A percentile compares a stretch with the other conserved stretches of the same genome.
Evolutionary conservation across 768 basidiomycete species (phyloP).

Genomic region (Tephrocybe sp.): DNA sequence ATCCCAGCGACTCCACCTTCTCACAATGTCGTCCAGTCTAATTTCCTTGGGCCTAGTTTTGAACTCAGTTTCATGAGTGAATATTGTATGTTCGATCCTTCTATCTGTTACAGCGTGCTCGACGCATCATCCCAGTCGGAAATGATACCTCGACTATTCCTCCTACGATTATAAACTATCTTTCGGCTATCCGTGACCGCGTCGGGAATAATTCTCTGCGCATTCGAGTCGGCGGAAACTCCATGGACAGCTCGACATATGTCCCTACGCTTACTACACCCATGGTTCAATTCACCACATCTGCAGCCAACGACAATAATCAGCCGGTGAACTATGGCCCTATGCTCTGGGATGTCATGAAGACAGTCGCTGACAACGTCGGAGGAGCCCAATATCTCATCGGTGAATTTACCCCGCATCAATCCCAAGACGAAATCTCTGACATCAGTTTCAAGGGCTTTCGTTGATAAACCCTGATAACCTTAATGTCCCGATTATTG

Average conservation of each 20-base stretch:
- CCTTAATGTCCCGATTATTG: slow-evolving; percentile 28
- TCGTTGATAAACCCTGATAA: slow-evolving; percentile 38
- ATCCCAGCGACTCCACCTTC: slow-evolving; percentile 33
- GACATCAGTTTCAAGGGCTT: slow-evolving; percentile 29
- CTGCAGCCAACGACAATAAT: slow-evolving; percentile 36
- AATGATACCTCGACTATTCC: slow-evolving; percentile 51
- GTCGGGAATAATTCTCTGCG: slow-evolving; percentile 42
- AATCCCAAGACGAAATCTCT: not conserved
- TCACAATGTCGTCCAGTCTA: slow-evolving; percentile 39
- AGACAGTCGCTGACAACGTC: slow-evolving; percentile 27
- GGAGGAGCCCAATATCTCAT: slow-evolving; percentile 30
- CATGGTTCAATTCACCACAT: slow-evolving; percentile 37
- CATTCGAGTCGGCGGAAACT: slow-evolving; percentile 49
- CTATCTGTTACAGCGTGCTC: not conserved
- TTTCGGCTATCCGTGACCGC: slow-evolving; percentile 49
- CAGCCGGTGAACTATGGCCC: slow-evolving; percentile 48
- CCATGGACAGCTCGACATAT: slow-evolving; percentile 43
- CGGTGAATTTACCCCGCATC: slow-evolving; percentile 16
- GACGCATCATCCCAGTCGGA: slow-evolving; percentile 35
- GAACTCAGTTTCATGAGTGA: slow-evolving; percentile 61
- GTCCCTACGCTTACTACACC: slow-evolving; percentile 34
- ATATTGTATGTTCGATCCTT: slow-evolving; percentile 38
- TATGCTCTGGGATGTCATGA: slow-evolving; percentile 44
- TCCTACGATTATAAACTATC: slow-evolving; percentile 53
- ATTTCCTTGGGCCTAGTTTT: slow-evolving; percentile 64